Evolutionary conservation across 345 rosid species (phyloP), one percentile per base, ranked within the genome.

Genomic region (Euphorbia pulcherrima): DNA sequence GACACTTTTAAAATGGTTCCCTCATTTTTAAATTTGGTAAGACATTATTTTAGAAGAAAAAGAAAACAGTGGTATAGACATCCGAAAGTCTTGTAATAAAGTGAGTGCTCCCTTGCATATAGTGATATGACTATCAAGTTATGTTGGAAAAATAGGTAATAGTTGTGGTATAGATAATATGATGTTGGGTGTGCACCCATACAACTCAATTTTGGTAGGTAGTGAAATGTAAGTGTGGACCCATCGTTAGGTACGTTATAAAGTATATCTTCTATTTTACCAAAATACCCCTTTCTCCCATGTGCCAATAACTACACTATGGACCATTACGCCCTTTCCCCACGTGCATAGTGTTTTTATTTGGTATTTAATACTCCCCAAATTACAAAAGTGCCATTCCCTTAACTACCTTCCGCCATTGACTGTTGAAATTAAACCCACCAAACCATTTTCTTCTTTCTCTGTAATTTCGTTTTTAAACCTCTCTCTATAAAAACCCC

Each of bases 381-480:
- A 8, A 56, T 53, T 37, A 57, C 63, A 12, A 18, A 41, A 40
- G 9, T 11, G 46, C 21, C 64, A 13, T 28, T 20, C 27, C 5
- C 47, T 28, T 0, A 54, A 7, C 55, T 18, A 5, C 8, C 64
- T 44, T 11, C 41, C 9, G 5, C 39, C 39, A 10, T 56, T 21
- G 44, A 26, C 54, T 4, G 4, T 28, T 4, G 47, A 68, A 33
- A 33, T 33, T 39, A 68, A 16, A n/a, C 28, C 76, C 30, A 76
- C 75, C 75, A 63, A 62, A 72, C 73, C 48, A 4, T 3, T 17
- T 47, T 39, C 66, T 24, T 64, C n/a, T n/a, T 44, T 52, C 24
- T 48, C 53, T 48, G 18, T 48, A 0, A 11, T 48, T 48, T 16
- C 2, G 8, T 51, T 18, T 3, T 51, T 2, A 8, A 47, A 24